These are phyloP conservation scores for Vitis riparia DNA, from an alignment of 164 flowering plant species.

Conservation along the genomic window DNA sequence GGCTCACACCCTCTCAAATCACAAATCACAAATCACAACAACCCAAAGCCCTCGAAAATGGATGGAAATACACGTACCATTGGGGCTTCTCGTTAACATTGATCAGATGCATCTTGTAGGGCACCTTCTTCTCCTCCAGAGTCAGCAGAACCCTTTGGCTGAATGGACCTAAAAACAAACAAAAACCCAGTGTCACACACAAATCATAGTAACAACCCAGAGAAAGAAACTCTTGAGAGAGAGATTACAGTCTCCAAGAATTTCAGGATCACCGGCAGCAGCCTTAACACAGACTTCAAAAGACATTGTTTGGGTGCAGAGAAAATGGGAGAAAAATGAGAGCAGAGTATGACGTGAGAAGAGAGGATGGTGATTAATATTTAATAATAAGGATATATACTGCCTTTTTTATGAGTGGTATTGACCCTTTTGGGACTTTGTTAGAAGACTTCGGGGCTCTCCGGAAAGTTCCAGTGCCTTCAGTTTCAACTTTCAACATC, in stretches of 20 bases:
- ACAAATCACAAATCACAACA: background rate
- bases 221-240: background rate
- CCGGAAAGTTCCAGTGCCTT: too few relatives aligned
- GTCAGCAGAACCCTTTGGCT: slow-evolving; percentile 74
- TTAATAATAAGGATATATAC: too few relatives aligned
- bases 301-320: slow-evolving; percentile 40
- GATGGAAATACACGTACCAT: slow-evolving; percentile 41
- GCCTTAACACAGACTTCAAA: slow-evolving; percentile 77
- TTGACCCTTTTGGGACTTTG: too few relatives aligned
- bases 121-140: slow-evolving; percentile 82
- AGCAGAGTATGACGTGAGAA: too few relatives aligned
- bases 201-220: slow-evolving; percentile 3
- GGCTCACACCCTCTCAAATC: background rate
- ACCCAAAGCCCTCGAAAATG: background rate
- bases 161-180: slow-evolving; percentile 55
- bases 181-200: background rate
- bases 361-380: too few relatives aligned
- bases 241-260: slow-evolving; percentile 77
- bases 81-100: slow-evolving; percentile 63
- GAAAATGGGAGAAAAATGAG: background rate
- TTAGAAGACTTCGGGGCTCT: too few relatives aligned
- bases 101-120: slow-evolving; percentile 60
- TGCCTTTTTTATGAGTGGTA: too few relatives aligned
- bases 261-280: slow-evolving; percentile 68
- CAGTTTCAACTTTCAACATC: too few relatives aligned